phyloP scores from a whole-genome alignment of 139 green algal genomes.

The Desmodesmus armatus region DNA sequence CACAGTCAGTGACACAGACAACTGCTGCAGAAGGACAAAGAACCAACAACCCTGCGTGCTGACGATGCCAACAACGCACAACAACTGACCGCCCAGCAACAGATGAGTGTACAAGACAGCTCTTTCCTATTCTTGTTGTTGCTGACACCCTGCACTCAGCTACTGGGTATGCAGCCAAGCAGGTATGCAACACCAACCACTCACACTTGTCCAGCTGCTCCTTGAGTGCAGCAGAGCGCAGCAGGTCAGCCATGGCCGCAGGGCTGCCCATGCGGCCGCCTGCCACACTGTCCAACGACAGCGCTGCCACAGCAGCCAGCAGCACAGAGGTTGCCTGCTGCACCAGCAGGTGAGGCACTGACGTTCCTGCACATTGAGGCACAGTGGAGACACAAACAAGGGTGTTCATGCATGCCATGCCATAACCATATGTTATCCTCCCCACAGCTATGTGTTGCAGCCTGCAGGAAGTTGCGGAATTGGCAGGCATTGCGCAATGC shows the following conservation, averaged over 20 bases:
- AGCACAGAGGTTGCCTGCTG: conserved; percentile 60
- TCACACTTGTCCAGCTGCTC: conserved; percentile 1
- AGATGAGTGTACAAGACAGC: no score
- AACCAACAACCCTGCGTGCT: not conserved
- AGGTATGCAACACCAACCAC: not conserved
- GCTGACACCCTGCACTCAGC: not conserved
- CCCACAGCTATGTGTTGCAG: no score
- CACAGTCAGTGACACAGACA: not conserved
- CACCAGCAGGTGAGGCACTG: conserved; percentile 5
- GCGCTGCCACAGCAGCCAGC: conserved; percentile 38
- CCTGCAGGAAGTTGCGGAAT: no score
- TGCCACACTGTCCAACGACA: not conserved
- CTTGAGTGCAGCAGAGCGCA: conserved; percentile 3
- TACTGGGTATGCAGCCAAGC: not conserved
- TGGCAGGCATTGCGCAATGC: no score
- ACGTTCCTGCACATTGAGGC: no score
- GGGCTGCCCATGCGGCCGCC: not conserved
- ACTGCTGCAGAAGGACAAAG: not conserved
- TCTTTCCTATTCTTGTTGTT: no score
- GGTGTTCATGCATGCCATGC: no score
- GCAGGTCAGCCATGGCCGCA: conserved; percentile 1
- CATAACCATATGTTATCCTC: no score
- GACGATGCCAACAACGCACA: not conserved
- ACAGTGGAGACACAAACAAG: no score
- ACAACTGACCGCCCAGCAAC: not conserved